Percentiles rank a stretch among this genome's conserved stretches.
Conservation (phyloP, 163 green algal genomes). For the Chlamydomonas reinhardtii region DNA sequence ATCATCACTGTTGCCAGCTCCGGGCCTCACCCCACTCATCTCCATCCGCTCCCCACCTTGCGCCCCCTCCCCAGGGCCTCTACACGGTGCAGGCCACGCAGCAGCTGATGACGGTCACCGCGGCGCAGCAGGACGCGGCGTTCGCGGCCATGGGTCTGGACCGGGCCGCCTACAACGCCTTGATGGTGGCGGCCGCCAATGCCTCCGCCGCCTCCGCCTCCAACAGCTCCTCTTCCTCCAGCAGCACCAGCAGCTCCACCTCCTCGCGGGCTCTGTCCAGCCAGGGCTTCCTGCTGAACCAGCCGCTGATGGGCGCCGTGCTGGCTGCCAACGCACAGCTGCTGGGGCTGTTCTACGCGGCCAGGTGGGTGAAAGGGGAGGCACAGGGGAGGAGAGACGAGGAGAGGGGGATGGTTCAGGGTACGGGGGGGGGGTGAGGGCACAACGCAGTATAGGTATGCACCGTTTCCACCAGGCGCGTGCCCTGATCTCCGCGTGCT, state of each 20-base stretch:
- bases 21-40: too few species aligned
- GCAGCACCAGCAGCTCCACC: neutral
- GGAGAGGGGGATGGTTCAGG: too few species aligned
- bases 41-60: too few species aligned
- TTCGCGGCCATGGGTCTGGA: constrained; percentile 39
- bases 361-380: neutral
- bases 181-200: neutral
- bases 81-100: constrained; percentile 25
- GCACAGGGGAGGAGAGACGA: too few species aligned
- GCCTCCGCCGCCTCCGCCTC: neutral
- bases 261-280: neutral
- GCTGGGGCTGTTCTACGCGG: constrained; percentile 23
- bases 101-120: neutral
- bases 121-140: constrained; percentile 1
- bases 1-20: too few species aligned
- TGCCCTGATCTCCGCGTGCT: too few species aligned
- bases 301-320: constrained; percentile 4
- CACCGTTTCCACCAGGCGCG: too few species aligned
- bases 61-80: neutral
- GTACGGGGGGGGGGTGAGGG: too few species aligned
- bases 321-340: constrained; percentile 31
- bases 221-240: neutral
- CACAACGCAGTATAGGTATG: too few species aligned
- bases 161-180: neutral
- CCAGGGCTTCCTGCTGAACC: neutral